Percentiles rank a stretch among this genome's conserved stretches.
These are phyloP conservation scores for Anethum foeniculum DNA, from an alignment of 140 eudicot genomes.

Conservation along the genomic window DNA sequence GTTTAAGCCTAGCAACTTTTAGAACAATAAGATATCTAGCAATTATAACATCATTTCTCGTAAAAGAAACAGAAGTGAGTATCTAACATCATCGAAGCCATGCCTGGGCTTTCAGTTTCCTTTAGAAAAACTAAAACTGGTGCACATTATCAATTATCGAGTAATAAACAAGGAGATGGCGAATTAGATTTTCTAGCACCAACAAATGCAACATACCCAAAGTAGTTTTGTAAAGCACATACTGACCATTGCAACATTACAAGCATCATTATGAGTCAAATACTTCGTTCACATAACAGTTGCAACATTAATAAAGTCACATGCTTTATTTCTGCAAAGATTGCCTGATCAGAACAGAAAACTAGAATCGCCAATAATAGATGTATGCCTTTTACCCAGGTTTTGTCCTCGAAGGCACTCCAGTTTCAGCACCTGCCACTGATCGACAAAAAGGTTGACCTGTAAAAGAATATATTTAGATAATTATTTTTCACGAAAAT, in stretches of 20 bases:
- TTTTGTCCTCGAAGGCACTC: slow-evolving; percentile 87
- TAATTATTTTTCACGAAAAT: neutral
- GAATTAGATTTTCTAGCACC: neutral
- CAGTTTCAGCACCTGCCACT: slow-evolving; percentile 72
- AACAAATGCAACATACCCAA: neutral
- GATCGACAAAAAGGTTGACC: slow-evolving; percentile 86
- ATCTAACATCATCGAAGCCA: too few species aligned
- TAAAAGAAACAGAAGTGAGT: too few species aligned
- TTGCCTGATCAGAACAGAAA: slow-evolving; percentile 23
- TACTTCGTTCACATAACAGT: neutral
- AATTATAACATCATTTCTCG: too few species aligned
- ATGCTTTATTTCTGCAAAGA: neutral
- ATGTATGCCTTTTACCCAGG: slow-evolving; percentile 57
- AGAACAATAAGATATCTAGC: too few species aligned
- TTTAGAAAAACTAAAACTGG: too few species aligned
- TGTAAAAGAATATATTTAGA: slow-evolving; percentile 9
- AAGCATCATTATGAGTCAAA: neutral
- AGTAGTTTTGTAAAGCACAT: neutral
- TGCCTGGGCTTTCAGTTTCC: too few species aligned
- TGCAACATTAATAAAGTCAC: neutral
- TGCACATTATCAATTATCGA: too few species aligned
- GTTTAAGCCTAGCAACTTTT: too few species aligned
- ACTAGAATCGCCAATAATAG: slow-evolving; percentile 61
- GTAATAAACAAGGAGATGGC: too few species aligned
- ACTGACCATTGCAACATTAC: neutral